These are phyloP conservation scores for Hericium alpestre DNA, from an alignment of 768 basidiomycete species.

Conservation along the genomic window DNA sequence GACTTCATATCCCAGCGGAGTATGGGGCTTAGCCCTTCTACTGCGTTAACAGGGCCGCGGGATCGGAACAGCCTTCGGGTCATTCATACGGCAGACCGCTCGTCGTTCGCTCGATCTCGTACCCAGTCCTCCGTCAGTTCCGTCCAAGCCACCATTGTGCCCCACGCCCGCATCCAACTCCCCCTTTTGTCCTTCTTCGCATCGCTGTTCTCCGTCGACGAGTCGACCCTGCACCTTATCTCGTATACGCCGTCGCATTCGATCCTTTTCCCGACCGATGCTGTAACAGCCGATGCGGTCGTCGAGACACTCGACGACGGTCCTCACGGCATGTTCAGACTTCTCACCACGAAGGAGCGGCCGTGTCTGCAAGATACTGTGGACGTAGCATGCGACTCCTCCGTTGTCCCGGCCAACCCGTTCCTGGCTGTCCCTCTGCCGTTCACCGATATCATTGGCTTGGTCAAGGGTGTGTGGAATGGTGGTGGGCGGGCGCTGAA, in stretches of 20 bases:
- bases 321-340: background rate
- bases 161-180: slow-evolving; percentile 24
- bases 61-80: background rate
- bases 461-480: slow-evolving; percentile 2
- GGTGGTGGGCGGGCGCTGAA: background rate
- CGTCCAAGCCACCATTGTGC: background rate
- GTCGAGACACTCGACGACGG: background rate
- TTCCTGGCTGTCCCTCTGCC: background rate
- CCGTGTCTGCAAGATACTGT: background rate
- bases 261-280: slow-evolving; percentile 22
- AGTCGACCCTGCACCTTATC: slow-evolving; percentile 27
- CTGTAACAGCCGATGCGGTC: background rate
- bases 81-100: slow-evolving; percentile 2
- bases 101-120: background rate
- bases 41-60: background rate
- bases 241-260: slow-evolving; percentile 22
- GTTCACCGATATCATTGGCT: background rate
- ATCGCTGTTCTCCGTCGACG: slow-evolving; percentile 27
- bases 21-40: background rate
- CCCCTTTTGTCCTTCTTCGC: slow-evolving; percentile 29
- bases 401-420: background rate
- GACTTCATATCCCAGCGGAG: slow-evolving; percentile 3
- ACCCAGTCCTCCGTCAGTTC: background rate
- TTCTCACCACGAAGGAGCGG: background rate
- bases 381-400: background rate